These are phyloP conservation scores for Calonectria montana DNA, from an alignment of 2,329 filamentous ascomycete genomes.

Conservation along the genomic window DNA sequence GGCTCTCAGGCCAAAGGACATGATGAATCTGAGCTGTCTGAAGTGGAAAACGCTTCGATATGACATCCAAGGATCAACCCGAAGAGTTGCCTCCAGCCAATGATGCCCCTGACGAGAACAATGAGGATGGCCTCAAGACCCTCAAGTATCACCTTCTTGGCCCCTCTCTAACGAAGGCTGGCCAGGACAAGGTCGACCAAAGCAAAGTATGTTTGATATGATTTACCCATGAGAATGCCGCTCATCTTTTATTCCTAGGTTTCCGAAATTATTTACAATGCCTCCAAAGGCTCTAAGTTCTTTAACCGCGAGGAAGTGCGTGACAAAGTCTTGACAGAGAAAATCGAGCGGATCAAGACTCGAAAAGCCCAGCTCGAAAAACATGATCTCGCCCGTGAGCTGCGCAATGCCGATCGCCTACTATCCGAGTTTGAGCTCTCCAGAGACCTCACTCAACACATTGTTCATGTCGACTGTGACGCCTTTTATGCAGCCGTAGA, in stretches of 20 bases:
- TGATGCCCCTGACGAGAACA: constrained; percentile 14
- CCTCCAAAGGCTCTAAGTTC: constrained; percentile 95
- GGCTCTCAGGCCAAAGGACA: constrained; percentile 23
- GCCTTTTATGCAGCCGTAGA: constrained; percentile 98
- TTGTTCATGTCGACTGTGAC: constrained; percentile 96
- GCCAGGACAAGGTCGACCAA: constrained; percentile 94
- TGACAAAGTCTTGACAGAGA: constrained; percentile 85
- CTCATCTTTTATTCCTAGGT: constrained; percentile 63
- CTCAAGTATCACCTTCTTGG: constrained; percentile 92
- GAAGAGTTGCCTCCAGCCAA: constrained; percentile 28
- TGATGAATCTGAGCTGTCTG: constrained; percentile 31
- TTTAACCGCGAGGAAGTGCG: constrained; percentile 90
- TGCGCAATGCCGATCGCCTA: constrained; percentile 82
- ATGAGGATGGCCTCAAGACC: constrained; percentile 54
- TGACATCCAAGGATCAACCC: constrained; percentile 28
- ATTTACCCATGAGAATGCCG: no score
- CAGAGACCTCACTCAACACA: constrained; percentile 83
- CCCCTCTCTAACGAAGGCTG: constrained; percentile 92
- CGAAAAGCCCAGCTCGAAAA: constrained; percentile 82
- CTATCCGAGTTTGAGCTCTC: constrained; percentile 82
- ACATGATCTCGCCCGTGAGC: constrained; percentile 77
- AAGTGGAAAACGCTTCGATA: constrained; percentile 24
- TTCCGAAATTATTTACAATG: constrained; percentile 96
- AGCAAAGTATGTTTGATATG: constrained; percentile 67
- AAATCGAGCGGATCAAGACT: constrained; percentile 82